A percentile compares a stretch with the other conserved stretches of the same genome.
Conservation (phyloP, 768 basidiomycete species). For the Kwoniella europaea region DNA sequence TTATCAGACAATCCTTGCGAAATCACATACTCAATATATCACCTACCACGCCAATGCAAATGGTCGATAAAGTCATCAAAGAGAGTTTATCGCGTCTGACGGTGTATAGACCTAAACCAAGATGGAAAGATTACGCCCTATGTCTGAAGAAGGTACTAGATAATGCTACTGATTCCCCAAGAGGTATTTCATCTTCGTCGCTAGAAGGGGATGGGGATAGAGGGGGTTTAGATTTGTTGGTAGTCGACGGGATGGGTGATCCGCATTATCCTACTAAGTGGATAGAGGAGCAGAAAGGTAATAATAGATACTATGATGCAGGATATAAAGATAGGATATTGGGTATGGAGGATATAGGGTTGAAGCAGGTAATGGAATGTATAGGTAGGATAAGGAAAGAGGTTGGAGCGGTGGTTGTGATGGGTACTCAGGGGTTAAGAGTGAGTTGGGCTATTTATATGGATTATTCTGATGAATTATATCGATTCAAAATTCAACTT, state of each 20-base stretch:
- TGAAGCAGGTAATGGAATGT: constrained; percentile 41
- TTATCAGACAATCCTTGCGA: constrained; percentile 19
- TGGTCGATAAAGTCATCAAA: constrained; percentile 17
- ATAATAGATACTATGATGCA: not conserved
- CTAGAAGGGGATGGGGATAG: not conserved
- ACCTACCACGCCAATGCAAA: not conserved
- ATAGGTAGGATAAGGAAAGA: constrained; percentile 42
- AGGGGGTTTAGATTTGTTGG: constrained; percentile 27
- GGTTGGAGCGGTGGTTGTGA: constrained; percentile 38
- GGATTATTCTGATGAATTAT: no score
- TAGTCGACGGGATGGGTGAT: constrained; percentile 47
- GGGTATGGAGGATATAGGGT: constrained; percentile 37
- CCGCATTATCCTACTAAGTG: constrained; percentile 42
- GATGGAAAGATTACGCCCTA: constrained; percentile 34
- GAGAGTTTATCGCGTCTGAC: constrained; percentile 32
- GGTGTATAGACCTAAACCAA: constrained; percentile 33
- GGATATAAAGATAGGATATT: not conserved
- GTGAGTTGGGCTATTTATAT: constrained; percentile 24
- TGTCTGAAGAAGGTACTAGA: constrained; percentile 24
- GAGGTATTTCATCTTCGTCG: not conserved
- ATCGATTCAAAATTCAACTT: no score
- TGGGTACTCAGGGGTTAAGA: constrained; percentile 42
- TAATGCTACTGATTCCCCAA: not conserved
- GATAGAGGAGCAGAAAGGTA: constrained; percentile 38
- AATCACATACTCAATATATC: constrained; percentile 26